Conservation (phyloP, 176 grass and related monocot species). For the Musa beccarii region DNA sequence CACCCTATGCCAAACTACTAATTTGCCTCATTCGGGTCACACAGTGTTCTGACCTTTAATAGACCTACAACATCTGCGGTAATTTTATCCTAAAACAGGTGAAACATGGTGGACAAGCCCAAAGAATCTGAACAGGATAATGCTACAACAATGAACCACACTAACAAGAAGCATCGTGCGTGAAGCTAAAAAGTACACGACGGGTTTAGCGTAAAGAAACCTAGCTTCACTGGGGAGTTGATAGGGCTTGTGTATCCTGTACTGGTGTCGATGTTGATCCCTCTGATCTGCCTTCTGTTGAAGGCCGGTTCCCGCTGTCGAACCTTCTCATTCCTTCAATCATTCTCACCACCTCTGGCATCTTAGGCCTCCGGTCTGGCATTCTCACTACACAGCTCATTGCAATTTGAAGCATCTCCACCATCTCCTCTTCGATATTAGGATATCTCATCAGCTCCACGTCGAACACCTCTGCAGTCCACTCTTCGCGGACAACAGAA, state of each 20-base stretch:
- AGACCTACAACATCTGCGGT: neutral
- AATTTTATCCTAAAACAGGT: neutral
- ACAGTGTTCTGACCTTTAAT: neutral
- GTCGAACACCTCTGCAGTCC: constrained; percentile 94
- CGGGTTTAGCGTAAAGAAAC: neutral
- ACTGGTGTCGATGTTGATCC: constrained; percentile 1
- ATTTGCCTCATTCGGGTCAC: neutral
- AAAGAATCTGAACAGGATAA: constrained; percentile 8
- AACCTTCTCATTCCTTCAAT: constrained; percentile 58
- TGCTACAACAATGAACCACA: neutral
- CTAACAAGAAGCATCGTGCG: neutral
- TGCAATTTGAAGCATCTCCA: constrained; percentile 97
- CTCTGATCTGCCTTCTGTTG: constrained; percentile 33
- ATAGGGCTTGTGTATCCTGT: constrained; percentile 1
- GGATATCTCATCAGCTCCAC: constrained; percentile 81
- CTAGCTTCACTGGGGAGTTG: neutral
- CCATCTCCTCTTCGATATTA: constrained; percentile 97
- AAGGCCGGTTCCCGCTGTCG: constrained; percentile 32
- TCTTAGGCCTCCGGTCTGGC: constrained; percentile 76
- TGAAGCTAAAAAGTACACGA: neutral
- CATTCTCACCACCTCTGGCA: constrained; percentile 65
- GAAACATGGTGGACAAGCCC: neutral
- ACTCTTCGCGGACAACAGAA: constrained; percentile 90
- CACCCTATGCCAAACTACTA: neutral
- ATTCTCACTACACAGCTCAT: constrained; percentile 75